A percentile compares a stretch with the other conserved stretches of the same genome.
phyloP scores from a whole-genome alignment of 345 rosid species.

The Eucalyptus regnans region DNA sequence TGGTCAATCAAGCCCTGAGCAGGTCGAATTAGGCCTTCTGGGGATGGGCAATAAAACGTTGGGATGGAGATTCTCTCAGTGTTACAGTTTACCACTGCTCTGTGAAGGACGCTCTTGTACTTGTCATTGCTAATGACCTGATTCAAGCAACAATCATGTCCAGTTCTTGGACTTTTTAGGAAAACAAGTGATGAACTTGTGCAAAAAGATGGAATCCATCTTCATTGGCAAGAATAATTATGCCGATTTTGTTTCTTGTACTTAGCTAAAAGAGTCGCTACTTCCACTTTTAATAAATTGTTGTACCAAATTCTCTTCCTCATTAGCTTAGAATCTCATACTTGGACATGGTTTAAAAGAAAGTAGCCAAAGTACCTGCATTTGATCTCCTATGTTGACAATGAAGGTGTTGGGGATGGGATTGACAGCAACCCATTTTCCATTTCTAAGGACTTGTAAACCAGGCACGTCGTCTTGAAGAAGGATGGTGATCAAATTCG shows the following conservation, averaged over 20 bases:
- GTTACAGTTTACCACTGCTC: slow-evolving; percentile 26
- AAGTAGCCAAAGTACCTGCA: slow-evolving; percentile 15
- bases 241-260: not conserved
- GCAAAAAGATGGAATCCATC: not conserved
- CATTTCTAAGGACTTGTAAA: slow-evolving; percentile 48
- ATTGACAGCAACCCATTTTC: slow-evolving; percentile 58
- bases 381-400: slow-evolving; percentile 72
- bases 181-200: not conserved
- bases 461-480: slow-evolving; percentile 83
- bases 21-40: slow-evolving; percentile 21
- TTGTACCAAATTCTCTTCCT: not conserved
- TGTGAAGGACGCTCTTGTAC: slow-evolving; percentile 35
- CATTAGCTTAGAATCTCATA: not conserved
- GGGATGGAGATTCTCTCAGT: slow-evolving; percentile 27
- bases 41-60: slow-evolving; percentile 30
- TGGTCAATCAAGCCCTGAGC: slow-evolving; percentile 6
- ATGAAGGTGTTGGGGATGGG: slow-evolving; percentile 56
- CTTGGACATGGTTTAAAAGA: not conserved
- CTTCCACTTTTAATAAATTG: not conserved
- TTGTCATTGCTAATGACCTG: slow-evolving; percentile 27
- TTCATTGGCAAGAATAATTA: not conserved
- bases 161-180: not conserved
- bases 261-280: not conserved
- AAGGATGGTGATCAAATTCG: slow-evolving; percentile 58
- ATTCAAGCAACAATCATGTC: not conserved